Conservation (phyloP, 208 protist species). For the Trypanosoma caninum region DNA sequence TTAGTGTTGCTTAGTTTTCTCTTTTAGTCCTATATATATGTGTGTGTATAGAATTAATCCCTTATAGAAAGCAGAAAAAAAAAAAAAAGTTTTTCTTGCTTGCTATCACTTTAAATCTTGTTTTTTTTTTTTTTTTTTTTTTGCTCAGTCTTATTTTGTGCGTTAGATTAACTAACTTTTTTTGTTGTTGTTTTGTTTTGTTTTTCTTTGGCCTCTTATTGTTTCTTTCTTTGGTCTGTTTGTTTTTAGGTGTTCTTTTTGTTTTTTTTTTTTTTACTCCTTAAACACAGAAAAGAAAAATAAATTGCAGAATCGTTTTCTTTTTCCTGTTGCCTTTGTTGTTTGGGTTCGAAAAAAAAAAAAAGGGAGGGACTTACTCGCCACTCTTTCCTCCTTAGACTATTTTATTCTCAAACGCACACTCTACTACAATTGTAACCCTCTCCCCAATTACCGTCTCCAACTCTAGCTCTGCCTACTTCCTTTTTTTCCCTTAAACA, state of each 20-base stretch:
- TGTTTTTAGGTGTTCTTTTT: too few relatives aligned
- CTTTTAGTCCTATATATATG: neutral
- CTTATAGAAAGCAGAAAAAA: conserved; percentile 18
- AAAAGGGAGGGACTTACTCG: too few relatives aligned
- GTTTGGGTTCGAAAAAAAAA: too few relatives aligned
- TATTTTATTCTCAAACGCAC: neutral
- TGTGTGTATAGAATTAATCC: neutral
- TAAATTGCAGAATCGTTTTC: neutral
- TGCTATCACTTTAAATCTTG: neutral
- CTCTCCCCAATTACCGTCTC: neutral
- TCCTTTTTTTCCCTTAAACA: neutral
- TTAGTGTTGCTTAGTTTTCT: neutral
- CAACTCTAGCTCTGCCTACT: neutral
- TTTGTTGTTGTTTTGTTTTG: neutral
- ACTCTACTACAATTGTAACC: neutral
- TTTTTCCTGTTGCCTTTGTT: neutral
- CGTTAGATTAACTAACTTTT: neutral
- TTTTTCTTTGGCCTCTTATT: neutral
- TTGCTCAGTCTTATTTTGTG: neutral
- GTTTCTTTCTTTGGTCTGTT: neutral
- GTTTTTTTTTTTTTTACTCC: too few relatives aligned
- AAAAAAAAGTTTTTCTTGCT: conserved; percentile 2
- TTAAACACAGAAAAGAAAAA: neutral
- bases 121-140: conserved; percentile 2
- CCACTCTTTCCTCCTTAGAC: neutral